Conservation (phyloP, 1,139 yeast species). For the Torulaspora pretoriensis region DNA sequence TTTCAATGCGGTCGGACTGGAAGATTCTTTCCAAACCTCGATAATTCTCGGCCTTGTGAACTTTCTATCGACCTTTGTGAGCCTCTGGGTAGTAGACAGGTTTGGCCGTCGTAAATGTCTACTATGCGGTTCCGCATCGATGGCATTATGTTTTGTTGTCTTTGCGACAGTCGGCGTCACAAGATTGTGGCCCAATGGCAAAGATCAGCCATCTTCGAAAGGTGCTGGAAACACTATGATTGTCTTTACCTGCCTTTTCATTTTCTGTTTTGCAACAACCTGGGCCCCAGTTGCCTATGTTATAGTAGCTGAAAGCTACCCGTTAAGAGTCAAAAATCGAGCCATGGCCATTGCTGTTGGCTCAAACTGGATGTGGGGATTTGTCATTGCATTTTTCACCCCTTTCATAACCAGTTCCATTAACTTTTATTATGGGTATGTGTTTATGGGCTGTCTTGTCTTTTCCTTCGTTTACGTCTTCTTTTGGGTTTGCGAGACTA, state of each 20-base stretch:
- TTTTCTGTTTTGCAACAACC: conserved; percentile 57
- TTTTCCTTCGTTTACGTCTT: conserved; percentile 6
- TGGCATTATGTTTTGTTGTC: conserved; percentile 7
- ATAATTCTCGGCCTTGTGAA: conserved; percentile 6
- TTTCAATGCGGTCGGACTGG: conserved; percentile 6
- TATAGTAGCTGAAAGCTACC: conserved; percentile 7
- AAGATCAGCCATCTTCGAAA: conserved; percentile 31
- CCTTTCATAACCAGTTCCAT: conserved; percentile 8
- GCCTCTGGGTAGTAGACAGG: conserved; percentile 8
- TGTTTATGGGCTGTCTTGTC: conserved; percentile 7
- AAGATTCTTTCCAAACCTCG: conserved; percentile 8
- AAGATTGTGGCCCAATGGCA: conserved; percentile 6
- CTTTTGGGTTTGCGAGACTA: conserved; percentile 8
- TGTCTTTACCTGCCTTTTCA: conserved; percentile 71
- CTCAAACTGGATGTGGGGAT: conserved; percentile 9
- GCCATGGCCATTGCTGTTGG: conserved; percentile 9
- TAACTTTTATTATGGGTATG: conserved; percentile 7
- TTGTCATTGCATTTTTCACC: conserved; percentile 6
- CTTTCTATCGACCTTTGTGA: conserved; percentile 6
- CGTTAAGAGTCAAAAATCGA: conserved; percentile 7
- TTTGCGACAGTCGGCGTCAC: conserved; percentile 8
- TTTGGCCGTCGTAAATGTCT: conserved; percentile 8
- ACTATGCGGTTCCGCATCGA: conserved; percentile 7
- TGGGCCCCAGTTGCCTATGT: conserved; percentile 9
- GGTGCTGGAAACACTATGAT: conserved; percentile 75